Conservation (phyloP, 2,329 filamentous ascomycete genomes). For the Ceratocystis destructans region DNA sequence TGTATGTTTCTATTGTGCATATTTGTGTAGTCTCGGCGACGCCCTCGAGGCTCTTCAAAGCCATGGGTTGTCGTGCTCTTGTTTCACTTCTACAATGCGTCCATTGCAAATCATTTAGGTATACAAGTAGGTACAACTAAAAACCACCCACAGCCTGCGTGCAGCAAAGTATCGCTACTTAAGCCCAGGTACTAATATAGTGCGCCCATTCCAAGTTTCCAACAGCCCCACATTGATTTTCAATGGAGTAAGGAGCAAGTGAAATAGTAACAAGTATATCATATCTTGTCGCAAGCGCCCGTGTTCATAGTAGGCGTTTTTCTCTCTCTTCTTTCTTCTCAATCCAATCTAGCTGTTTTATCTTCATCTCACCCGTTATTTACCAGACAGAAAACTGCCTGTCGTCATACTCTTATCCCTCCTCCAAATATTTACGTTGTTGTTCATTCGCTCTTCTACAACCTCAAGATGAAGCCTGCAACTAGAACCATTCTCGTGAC, state of each 20-base stretch:
- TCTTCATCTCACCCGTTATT: neutral
- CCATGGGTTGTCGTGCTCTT: too few relatives aligned
- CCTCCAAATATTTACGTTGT: neutral
- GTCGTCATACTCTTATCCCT: neutral
- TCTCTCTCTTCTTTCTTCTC: conserved; percentile 20
- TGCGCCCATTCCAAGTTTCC: neutral
- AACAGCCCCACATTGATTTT: neutral
- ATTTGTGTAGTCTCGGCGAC: too few relatives aligned
- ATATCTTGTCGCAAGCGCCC: conserved; percentile 9
- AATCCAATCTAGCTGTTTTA: conserved; percentile 18
- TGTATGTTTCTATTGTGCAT: too few relatives aligned
- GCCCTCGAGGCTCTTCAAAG: too few relatives aligned
- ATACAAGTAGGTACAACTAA: too few relatives aligned
- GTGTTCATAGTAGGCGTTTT: neutral
- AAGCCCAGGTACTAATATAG: too few relatives aligned
- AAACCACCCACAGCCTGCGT: too few relatives aligned
- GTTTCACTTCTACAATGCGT: too few relatives aligned
- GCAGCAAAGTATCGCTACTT: too few relatives aligned
- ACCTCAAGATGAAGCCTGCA: conserved; percentile 43
- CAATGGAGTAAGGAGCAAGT: neutral
- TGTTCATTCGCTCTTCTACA: neutral
- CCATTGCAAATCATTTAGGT: too few relatives aligned
- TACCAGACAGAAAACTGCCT: neutral
- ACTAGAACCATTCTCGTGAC: conserved; percentile 82
- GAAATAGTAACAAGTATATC: neutral